Evolutionary conservation across 768 basidiomycete species (phyloP).

Genomic region (Lenzites betulinus): DNA sequence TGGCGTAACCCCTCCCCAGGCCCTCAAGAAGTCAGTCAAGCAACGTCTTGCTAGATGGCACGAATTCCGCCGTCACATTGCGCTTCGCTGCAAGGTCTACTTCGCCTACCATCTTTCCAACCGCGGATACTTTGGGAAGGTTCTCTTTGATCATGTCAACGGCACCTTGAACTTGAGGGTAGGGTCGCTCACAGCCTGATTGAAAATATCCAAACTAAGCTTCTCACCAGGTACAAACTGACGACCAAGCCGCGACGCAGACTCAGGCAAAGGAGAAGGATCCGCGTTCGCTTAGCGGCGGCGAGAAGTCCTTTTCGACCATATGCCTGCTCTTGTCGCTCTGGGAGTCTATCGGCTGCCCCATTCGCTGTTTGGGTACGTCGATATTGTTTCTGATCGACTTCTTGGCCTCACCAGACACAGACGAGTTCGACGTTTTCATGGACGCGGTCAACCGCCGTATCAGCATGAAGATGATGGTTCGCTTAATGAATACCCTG

Average conservation of each 20-base stretch:
- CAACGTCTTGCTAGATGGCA: slow-evolving; percentile 77
- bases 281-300: slow-evolving; percentile 84
- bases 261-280: slow-evolving; percentile 68
- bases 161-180: slow-evolving; percentile 69
- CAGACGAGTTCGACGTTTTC: slow-evolving; percentile 98
- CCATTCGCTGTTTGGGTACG: slow-evolving; percentile 86
- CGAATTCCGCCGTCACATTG: slow-evolving; percentile 85
- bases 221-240: slow-evolving; percentile 68
- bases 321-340: slow-evolving; percentile 91
- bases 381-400: neutral
- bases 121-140: slow-evolving; percentile 89
- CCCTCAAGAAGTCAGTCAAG: slow-evolving; percentile 64
- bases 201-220: neutral
- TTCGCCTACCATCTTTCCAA: slow-evolving; percentile 82
- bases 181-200: slow-evolving; percentile 10
- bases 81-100: slow-evolving; percentile 81
- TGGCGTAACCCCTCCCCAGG: too few species aligned
- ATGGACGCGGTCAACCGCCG: slow-evolving; percentile 93
- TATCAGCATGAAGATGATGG: slow-evolving; percentile 96
- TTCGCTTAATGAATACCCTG: slow-evolving; percentile 39
- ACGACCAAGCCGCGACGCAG: slow-evolving; percentile 70
- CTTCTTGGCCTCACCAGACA: neutral
- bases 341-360: slow-evolving; percentile 96
- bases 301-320: slow-evolving; percentile 97
- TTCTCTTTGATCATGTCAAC: slow-evolving; percentile 77